These are phyloP conservation scores for Tetraselmis chui DNA, from an alignment of 139 green algal species.

Conservation along the genomic window DNA sequence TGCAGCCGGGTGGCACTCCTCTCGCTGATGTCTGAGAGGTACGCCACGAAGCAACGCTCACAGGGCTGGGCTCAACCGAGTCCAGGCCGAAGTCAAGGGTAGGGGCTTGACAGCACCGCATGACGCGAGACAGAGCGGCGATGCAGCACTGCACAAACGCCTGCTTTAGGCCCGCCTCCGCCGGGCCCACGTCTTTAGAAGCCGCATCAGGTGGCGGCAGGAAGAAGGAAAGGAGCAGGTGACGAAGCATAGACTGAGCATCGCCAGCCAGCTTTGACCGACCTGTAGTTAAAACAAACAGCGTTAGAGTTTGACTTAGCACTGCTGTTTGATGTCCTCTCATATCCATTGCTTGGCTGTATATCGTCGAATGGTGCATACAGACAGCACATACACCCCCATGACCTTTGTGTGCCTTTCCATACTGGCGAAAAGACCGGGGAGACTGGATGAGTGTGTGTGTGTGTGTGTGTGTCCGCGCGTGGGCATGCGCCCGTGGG, in stretches of 20 bases:
- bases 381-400: too few species aligned
- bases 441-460: too few species aligned
- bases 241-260: background rate
- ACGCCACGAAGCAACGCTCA: background rate
- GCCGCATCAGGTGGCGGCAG: background rate
- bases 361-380: too few species aligned
- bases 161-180: background rate
- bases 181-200: background rate
- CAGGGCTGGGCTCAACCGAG: background rate
- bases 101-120: background rate
- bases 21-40: background rate
- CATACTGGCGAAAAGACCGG: too few species aligned
- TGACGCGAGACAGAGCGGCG: background rate
- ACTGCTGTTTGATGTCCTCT: too few species aligned
- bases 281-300: too few species aligned
- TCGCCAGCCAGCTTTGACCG: background rate
- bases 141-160: background rate
- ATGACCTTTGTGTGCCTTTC: too few species aligned
- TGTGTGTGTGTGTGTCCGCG: too few species aligned
- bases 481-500: too few species aligned
- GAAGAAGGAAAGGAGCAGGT: background rate
- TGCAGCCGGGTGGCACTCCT: background rate
- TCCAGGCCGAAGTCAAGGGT: background rate
- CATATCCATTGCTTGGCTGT: too few species aligned
- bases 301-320: too few species aligned